Conservation (phyloP, 2,329 filamentous ascomycete genomes). For the Hypoxylon sp. region DNA sequence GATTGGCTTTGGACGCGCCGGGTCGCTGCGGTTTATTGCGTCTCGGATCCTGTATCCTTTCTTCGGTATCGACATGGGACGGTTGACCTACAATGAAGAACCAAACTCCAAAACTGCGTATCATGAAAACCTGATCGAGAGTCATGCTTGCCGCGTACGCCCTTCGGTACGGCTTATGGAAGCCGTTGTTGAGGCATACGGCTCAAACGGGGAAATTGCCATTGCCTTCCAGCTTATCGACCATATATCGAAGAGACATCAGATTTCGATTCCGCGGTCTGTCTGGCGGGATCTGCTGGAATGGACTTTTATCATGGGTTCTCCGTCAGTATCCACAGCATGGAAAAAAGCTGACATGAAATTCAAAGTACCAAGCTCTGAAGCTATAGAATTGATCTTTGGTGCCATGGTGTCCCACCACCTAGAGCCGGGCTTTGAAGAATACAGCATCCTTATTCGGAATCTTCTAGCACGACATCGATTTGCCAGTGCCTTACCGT, state of each 20-base stretch:
- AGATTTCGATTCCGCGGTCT: slow-evolving; percentile 67
- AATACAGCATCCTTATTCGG: slow-evolving; percentile 67
- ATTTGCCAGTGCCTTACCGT: slow-evolving; percentile 41
- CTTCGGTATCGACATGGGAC: slow-evolving; percentile 51
- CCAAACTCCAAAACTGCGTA: neutral
- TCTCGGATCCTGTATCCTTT: slow-evolving; percentile 49
- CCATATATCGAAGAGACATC: slow-evolving; percentile 72
- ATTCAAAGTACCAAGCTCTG: slow-evolving; percentile 56
- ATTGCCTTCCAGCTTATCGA: slow-evolving; percentile 73
- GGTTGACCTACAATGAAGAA: slow-evolving; percentile 13
- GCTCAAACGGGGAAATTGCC: slow-evolving; percentile 74
- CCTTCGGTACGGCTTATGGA: slow-evolving; percentile 73
- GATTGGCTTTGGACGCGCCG: slow-evolving; percentile 60
- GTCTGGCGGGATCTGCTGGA: slow-evolving; percentile 78
- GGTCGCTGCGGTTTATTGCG: slow-evolving; percentile 55
- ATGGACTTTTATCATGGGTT: slow-evolving; percentile 74
- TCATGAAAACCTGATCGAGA: slow-evolving; percentile 1
- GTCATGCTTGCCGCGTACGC: slow-evolving; percentile 48
- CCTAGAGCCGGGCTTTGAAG: slow-evolving; percentile 69
- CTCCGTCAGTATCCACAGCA: slow-evolving; percentile 56
- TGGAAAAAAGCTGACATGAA: slow-evolving; percentile 56
- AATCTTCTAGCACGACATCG: slow-evolving; percentile 51
- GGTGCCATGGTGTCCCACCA: slow-evolving; percentile 72
- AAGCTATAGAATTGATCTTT: slow-evolving; percentile 69
- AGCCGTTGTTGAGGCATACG: slow-evolving; percentile 77